Percentiles rank a stretch among this genome's conserved stretches.
phyloP scores from a whole-genome alignment of 73 alveolate species.

The Halteria grandinella region DNA sequence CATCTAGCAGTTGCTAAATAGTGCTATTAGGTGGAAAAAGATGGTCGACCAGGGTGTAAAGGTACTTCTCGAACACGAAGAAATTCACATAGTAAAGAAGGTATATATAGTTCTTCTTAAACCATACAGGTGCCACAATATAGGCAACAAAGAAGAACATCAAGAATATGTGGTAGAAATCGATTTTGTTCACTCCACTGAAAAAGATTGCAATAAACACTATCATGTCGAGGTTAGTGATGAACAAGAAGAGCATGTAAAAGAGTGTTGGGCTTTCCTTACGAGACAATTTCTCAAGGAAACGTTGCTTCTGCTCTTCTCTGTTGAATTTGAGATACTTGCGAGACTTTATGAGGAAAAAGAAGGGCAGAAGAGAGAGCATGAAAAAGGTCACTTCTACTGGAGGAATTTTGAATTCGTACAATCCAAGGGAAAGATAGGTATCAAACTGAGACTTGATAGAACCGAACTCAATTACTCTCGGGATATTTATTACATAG shows the following conservation, averaged over 20 bases:
- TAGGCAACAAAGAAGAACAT: slow-evolving; percentile 50
- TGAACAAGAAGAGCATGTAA: slow-evolving; percentile 6
- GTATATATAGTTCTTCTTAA: slow-evolving; percentile 29
- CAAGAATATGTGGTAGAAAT: slow-evolving; percentile 46
- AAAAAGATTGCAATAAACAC: slow-evolving; percentile 44
- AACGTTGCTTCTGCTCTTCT: slow-evolving; percentile 18
- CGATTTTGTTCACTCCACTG: slow-evolving; percentile 49
- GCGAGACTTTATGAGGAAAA: slow-evolving; percentile 22
- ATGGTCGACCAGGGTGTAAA: slow-evolving; percentile 2
- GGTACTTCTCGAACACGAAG: slow-evolving; percentile 42
- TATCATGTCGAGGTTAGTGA: slow-evolving; percentile 21
- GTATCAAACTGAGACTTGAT: slow-evolving; percentile 22
- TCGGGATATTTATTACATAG: slow-evolving; percentile 40
- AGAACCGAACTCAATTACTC: slow-evolving; percentile 18
- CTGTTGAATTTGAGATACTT: slow-evolving; percentile 13
- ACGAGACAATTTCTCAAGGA: slow-evolving; percentile 21
- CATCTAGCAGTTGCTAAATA: slow-evolving; percentile 10
- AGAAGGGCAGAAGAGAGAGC: slow-evolving; percentile 27
- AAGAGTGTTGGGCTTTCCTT: slow-evolving; percentile 29
- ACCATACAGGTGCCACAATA: slow-evolving; percentile 14
- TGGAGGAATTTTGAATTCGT: slow-evolving; percentile 22
- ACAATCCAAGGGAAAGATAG: slow-evolving; percentile 31
- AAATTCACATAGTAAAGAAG: slow-evolving; percentile 29
- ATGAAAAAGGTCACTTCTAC: slow-evolving; percentile 29
- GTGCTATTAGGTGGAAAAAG: slow-evolving; percentile 8